phyloP scores from a whole-genome alignment of 805 yeast species.

The Metschnikowia cerradonensis region DNA sequence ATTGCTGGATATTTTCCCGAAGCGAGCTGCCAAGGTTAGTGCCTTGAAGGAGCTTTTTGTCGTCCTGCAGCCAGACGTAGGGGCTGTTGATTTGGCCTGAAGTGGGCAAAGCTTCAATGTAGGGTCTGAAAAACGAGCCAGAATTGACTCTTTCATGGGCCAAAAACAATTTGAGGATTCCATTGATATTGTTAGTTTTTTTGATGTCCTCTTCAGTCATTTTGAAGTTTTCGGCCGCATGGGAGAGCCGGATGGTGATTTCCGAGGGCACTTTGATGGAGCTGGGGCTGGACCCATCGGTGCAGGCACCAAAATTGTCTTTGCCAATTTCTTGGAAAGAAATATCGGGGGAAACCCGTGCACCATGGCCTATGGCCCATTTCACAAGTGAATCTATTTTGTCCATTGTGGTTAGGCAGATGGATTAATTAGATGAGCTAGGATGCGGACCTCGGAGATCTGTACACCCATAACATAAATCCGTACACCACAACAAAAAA shows the following conservation, averaged over 20 bases:
- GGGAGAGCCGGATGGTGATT: conserved; percentile 19
- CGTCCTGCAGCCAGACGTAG: conserved; percentile 56
- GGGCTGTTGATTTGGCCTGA: conserved; percentile 54
- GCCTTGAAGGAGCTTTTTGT: conserved; percentile 51
- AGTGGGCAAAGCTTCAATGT: conserved; percentile 32
- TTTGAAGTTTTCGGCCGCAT: conserved; percentile 23
- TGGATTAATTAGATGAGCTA: too few relatives aligned
- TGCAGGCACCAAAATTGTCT: conserved; percentile 27
- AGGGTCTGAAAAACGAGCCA: conserved; percentile 24
- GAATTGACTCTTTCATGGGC: conserved; percentile 24
- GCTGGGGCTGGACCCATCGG: conserved; percentile 7
- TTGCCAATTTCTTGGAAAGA: conserved; percentile 20
- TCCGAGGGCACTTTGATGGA: conserved; percentile 11
- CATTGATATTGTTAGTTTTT: conserved; percentile 23
- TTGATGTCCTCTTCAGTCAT: conserved; percentile 6
- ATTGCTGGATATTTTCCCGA: conserved; percentile 38
- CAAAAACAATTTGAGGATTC: conserved; percentile 34
- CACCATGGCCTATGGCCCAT: conserved; percentile 34
- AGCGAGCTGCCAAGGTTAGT: conserved; percentile 65
- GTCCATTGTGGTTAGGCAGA: background rate
- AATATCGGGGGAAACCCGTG: conserved; percentile 22
- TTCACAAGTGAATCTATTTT: conserved; percentile 18
- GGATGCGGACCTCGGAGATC: background rate
- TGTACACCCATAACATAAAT: background rate
- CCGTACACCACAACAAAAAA: background rate